Percentiles rank a stretch among this genome's conserved stretches.
These are phyloP conservation scores for Fraxinus pennsylvanica DNA, from an alignment of 257 asterid species.

Conservation along the genomic window DNA sequence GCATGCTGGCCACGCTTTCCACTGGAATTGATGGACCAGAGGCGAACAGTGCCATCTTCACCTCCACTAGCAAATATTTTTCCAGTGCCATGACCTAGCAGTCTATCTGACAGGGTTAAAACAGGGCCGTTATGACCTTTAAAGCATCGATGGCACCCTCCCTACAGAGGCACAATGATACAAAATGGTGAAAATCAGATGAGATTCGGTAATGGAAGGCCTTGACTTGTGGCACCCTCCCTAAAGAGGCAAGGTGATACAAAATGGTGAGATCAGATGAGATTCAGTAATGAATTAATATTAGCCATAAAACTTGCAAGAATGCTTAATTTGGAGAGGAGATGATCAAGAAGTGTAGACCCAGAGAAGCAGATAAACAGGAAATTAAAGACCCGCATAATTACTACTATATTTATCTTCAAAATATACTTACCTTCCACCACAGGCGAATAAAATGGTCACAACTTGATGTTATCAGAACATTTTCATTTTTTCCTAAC, in stretches of 20 bases:
- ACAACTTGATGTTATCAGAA: constrained; percentile 72
- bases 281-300: neutral
- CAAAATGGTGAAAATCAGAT: constrained; percentile 5
- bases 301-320: neutral
- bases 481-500: constrained; percentile 41
- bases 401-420: neutral
- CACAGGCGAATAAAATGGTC: constrained; percentile 78
- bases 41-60: constrained; percentile 78
- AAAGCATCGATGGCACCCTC: constrained; percentile 60
- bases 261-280: constrained; percentile 5
- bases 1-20: constrained; percentile 74
- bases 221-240: constrained; percentile 38
- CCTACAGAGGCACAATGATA: constrained; percentile 43
- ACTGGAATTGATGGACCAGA: constrained; percentile 71
- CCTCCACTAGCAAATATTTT: constrained; percentile 84
- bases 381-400: neutral
- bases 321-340: constrained; percentile 3
- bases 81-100: constrained; percentile 55
- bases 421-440: constrained; percentile 56
- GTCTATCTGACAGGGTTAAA: constrained; percentile 66
- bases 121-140: constrained; percentile 74
- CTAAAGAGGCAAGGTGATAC: constrained; percentile 35
- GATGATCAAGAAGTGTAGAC: neutral
- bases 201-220: neutral
- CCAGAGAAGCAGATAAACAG: neutral